Evolutionary conservation across 805 yeast genomes (phyloP), one percentile per base, ranked within the genome.

Genomic region (Candida yuanshanica): DNA sequence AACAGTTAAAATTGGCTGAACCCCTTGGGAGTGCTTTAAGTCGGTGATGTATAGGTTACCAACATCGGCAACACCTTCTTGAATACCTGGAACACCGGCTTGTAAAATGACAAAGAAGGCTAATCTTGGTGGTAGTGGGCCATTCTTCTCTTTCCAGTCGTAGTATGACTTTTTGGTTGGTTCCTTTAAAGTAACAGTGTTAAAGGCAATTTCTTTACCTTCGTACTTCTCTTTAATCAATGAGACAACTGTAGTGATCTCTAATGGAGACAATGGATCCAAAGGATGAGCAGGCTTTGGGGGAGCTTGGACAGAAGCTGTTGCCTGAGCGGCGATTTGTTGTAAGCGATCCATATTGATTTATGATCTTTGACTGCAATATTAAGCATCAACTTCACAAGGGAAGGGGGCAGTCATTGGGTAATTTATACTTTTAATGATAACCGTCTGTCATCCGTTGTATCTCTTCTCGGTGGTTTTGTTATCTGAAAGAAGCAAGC

Each of bases 1-100:
- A 36, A 81, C 79, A 34, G 90, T 81, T 58, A 83, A 69, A 46
- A 82, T 82, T 47, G 91, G 91, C 63, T 82, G 88, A 37, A 75
- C 82, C 32, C 82, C 84, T 42, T 73, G 76, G 35, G 73, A 59
- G 38, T 69, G 60, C 49, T 70, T 69, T 48, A 74, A 62, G 41
- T 70, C 69, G 36, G 74, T 62, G 25, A 83, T 66, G 36, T 63
- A 58, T 51, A 67, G 63, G 38, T 74, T 60, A 27, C 66, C 66
- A 39, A 83, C 58, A 56, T 80, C 83, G 47, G 81, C 82, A 34
- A 77, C 66, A 61, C 89, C 90, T 59, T 84, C 91, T 52, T 75
- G 77, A 45, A 83, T 71, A 52, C 87, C 89, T 38, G 71, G 62
- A 42, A 66, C 70, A 36, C 77, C 86, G 24, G 67, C 52, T 57